These are phyloP conservation scores for Ambrosiella xylebori DNA, from an alignment of 2,329 filamentous ascomycete genomes.

Conservation along the genomic window DNA sequence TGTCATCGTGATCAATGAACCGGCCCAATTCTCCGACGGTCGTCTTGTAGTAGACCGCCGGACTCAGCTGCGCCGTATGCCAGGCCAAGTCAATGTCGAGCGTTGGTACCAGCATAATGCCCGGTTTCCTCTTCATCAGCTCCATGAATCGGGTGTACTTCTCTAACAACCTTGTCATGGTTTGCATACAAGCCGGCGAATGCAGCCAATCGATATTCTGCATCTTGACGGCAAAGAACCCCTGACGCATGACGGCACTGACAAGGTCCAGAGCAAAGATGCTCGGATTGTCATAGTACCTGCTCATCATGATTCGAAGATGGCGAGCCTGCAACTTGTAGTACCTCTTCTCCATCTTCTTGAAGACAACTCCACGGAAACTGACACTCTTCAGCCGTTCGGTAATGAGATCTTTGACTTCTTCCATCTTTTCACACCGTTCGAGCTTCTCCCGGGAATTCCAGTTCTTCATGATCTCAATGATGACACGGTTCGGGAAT, in stretches of 20 bases:
- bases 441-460: neutral
- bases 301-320: slow-evolving; percentile 49
- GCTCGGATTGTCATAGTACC: slow-evolving; percentile 52
- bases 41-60: slow-evolving; percentile 43
- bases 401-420: neutral
- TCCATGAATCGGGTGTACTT: slow-evolving; percentile 50
- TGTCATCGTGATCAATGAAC: slow-evolving; percentile 72
- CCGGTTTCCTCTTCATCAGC: slow-evolving; percentile 34
- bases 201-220: slow-evolving; percentile 59
- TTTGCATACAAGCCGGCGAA: slow-evolving; percentile 44
- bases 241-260: slow-evolving; percentile 48
- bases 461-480: neutral
- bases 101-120: slow-evolving; percentile 45
- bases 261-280: slow-evolving; percentile 47
- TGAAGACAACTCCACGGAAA: neutral
- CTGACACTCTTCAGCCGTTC: neutral
- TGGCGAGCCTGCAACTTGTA: neutral
- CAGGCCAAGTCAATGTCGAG: slow-evolving; percentile 60
- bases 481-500: slow-evolving; percentile 32
- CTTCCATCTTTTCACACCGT: neutral
- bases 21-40: slow-evolving; percentile 29
- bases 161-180: slow-evolving; percentile 43
- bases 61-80: slow-evolving; percentile 65
- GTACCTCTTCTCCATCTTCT: neutral
- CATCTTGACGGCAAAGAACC: slow-evolving; percentile 57